Evolutionary conservation across 768 basidiomycete species (phyloP), one percentile per base, ranked within the genome.

Genomic region (Naematelia aurantialba): DNA sequence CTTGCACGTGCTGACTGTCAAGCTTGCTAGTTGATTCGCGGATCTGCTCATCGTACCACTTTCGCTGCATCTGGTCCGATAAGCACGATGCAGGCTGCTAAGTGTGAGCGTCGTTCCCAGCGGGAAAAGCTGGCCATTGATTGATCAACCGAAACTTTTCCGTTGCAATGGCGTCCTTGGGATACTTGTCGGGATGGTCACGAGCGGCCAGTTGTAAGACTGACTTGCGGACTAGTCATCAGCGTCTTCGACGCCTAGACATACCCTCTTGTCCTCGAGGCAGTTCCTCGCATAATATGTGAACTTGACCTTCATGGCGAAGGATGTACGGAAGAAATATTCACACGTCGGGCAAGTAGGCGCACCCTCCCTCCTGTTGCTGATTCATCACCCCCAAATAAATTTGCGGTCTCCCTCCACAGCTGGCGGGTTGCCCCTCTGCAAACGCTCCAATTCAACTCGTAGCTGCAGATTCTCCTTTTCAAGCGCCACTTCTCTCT

Each of bases 401-500:
- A 58, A 58, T 13, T 48, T 31, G n/a, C 50, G 48, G 19, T 58
- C 57, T 14, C 24, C 49, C 42, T 12, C n/a, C n/a, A n/a, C n/a
- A n/a, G n/a, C n/a, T n/a, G n/a, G n/a, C n/a, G n/a, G n/a, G n/a
- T n/a, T n/a, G n/a, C n/a, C n/a, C n/a, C n/a, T 51, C 49, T 31
- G 47, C 19, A 60, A 53, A 10, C 49, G 48, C 26, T 61, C 60
- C 12, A 61, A 22, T 29, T 56, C 55, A 11, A 24, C 55, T 2
- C 31, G 54, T 3, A 61, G 49, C 60, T 61, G 19, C 1, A 67
- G 55, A 46, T 65, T 65, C 50, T 70, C 69, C 30, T 60, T 52
- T 46, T 65, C 66, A 5, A 58, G 24, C 25, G 49, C 25, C 13
- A 65, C 66, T 12, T 54, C 51, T 13, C 63, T 45, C 30, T 44